A percentile compares a stretch with the other conserved stretches of the same genome.
Evolutionary conservation across 768 basidiomycete species (phyloP).

Genomic region (Rhizopogon sp.): DNA sequence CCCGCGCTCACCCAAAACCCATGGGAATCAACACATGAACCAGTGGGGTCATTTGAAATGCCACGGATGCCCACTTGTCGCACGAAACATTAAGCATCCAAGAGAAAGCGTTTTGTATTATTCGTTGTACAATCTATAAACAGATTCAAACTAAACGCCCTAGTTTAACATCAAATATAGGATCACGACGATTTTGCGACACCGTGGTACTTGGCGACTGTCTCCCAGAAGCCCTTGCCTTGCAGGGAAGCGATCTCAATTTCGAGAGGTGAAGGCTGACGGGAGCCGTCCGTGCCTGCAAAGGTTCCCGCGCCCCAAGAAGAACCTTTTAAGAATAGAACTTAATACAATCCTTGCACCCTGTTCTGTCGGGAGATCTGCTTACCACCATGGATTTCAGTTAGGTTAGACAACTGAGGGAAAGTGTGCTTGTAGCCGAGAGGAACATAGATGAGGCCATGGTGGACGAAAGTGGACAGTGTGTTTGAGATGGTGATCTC

Average conservation of each 20-base stretch:
- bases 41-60: neutral
- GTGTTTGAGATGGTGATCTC: constrained; percentile 32
- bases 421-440: constrained; percentile 44
- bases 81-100: neutral
- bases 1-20: neutral
- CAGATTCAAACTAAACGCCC: neutral
- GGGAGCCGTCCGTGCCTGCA: constrained; percentile 48
- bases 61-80: neutral
- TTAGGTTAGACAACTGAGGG: constrained; percentile 32
- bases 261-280: constrained; percentile 56
- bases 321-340: constrained; percentile 41
- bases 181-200: constrained; percentile 8
- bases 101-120: neutral
- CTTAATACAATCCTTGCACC: neutral
- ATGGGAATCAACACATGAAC: neutral
- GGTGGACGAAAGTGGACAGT: constrained; percentile 48
- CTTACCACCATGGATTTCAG: constrained; percentile 44
- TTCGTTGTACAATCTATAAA: neutral
- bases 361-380: neutral
- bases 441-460: constrained; percentile 50
- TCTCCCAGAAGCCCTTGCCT: constrained; percentile 51
- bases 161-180: neutral
- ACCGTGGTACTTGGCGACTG: constrained; percentile 32
- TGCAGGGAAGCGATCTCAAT: constrained; percentile 52
- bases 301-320: constrained; percentile 81